Percentiles rank a stretch among this genome's conserved stretches.
phyloP scores from a whole-genome alignment of 768 basidiomycete genomes.

The Boletales sp. region DNA sequence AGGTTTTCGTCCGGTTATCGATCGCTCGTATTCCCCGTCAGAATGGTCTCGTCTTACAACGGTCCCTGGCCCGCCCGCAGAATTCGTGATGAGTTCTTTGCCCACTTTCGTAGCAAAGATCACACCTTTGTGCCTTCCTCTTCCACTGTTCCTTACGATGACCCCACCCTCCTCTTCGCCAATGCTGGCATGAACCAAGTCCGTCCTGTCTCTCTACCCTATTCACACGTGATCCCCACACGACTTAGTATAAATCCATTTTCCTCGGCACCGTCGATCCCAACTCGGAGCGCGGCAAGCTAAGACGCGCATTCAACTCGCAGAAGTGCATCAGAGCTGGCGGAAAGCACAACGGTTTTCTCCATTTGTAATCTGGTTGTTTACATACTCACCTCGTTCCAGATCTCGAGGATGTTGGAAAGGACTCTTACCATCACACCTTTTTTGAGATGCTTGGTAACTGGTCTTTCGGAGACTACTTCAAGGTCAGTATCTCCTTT shows the following conservation, averaged over 20 bases:
- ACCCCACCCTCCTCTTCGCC: constrained; percentile 95
- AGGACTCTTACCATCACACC: constrained; percentile 96
- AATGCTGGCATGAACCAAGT: constrained; percentile 99
- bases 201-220: constrained; percentile 10
- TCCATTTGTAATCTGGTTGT: not conserved
- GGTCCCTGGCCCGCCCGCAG: constrained; percentile 73
- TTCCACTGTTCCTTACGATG: constrained; percentile 93
- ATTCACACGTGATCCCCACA: constrained; percentile 3
- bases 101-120: constrained; percentile 73
- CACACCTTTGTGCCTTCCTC: constrained; percentile 92
- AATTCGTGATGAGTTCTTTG: constrained; percentile 87
- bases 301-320: constrained; percentile 91
- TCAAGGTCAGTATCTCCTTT: constrained; percentile 65
- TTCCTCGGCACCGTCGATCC: constrained; percentile 99
- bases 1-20: constrained; percentile 15
- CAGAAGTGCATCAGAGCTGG: constrained; percentile 99
- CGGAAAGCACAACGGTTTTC: constrained; percentile 93
- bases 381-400: constrained; percentile 1
- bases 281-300: constrained; percentile 82
- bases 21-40: constrained; percentile 14
- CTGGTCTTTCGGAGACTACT: constrained; percentile 99
- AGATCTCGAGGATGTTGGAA: constrained; percentile 99
- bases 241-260: constrained; percentile 83
- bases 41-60: constrained; percentile 30
- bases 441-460: constrained; percentile 99